phyloP scores from a whole-genome alignment of 2,329 filamentous ascomycete genomes.

The Trichoderma sp. region DNA sequence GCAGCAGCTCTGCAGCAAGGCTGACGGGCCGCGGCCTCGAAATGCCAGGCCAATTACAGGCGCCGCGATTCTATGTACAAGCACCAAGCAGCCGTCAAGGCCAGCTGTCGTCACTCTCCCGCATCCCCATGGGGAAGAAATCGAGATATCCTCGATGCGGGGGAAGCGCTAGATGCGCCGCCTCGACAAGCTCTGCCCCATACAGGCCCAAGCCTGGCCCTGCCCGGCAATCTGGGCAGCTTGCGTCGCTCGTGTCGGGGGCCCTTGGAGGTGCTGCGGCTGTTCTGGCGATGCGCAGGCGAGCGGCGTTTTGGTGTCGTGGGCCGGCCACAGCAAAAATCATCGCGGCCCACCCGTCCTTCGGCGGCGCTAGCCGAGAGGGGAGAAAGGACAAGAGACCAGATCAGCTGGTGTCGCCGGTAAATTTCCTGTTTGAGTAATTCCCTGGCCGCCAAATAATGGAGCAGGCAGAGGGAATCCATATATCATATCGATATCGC shows the following conservation, averaged over 20 bases:
- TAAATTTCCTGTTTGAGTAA: neutral
- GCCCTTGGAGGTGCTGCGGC: neutral
- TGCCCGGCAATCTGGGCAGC: slow-evolving; percentile 24
- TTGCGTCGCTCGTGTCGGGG: neutral
- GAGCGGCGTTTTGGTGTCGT: slow-evolving; percentile 20
- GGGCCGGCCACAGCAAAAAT: slow-evolving; percentile 11
- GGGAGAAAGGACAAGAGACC: neutral
- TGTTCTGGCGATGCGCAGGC: slow-evolving; percentile 22
- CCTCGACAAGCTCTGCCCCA: slow-evolving; percentile 23
- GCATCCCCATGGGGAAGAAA: slow-evolving; percentile 24
- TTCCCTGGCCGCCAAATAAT: neutral
- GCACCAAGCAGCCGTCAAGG: neutral
- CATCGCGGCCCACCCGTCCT: neutral
- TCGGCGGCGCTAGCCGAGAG: slow-evolving; percentile 20
- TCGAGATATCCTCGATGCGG: slow-evolving; percentile 15
- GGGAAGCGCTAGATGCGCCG: slow-evolving; percentile 18
- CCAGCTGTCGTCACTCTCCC: slow-evolving; percentile 16
- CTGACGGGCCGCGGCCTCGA: neutral
- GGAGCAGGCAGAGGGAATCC: too few relatives aligned
- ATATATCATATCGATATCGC: neutral
- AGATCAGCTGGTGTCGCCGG: neutral
- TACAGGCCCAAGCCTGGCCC: neutral
- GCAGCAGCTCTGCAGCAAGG: slow-evolving; percentile 1
- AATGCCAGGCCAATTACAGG: slow-evolving; percentile 8
- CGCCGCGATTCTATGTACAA: neutral